Evolutionary conservation across 75 land plant genomes (phyloP).

Genomic region (Picea sitchensis): DNA sequence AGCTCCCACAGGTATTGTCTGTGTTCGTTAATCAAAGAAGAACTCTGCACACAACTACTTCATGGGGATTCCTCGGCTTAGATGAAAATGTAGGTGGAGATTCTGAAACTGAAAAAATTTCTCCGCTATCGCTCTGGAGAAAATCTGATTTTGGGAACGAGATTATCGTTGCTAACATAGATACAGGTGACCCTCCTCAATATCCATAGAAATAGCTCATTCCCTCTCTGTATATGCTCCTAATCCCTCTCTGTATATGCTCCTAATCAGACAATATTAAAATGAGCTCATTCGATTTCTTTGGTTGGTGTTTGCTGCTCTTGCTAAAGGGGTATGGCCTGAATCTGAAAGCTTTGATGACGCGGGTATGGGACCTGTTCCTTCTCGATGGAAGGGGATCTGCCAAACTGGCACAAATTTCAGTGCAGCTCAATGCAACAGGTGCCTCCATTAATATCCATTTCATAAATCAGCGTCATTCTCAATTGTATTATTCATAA

Average conservation of each 20-base stretch:
- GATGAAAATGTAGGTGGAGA: no score
- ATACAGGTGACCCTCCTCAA: no score
- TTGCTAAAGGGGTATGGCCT: constrained; percentile 64
- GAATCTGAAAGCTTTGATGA: constrained; percentile 72
- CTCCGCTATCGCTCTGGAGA: no score
- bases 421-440: constrained; percentile 33
- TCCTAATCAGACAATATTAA: neutral
- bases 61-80: no score
- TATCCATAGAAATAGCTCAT: neutral
- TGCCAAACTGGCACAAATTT: constrained; percentile 27
- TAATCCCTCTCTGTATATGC: neutral
- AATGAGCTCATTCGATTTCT: neutral
- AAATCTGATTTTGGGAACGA: no score
- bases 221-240: neutral
- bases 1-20: no score
- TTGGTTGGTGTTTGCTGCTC: neutral
- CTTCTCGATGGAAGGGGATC: constrained; percentile 59
- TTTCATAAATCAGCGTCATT: no score
- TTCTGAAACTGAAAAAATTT: no score
- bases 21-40: no score
- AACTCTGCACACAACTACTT: no score
- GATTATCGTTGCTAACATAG: no score
- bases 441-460: constrained; percentile 8
- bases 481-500: no score
- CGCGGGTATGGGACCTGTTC: constrained; percentile 53